phyloP scores from a whole-genome alignment of 208 protist species.

The Vickermania spadyakhi region DNA sequence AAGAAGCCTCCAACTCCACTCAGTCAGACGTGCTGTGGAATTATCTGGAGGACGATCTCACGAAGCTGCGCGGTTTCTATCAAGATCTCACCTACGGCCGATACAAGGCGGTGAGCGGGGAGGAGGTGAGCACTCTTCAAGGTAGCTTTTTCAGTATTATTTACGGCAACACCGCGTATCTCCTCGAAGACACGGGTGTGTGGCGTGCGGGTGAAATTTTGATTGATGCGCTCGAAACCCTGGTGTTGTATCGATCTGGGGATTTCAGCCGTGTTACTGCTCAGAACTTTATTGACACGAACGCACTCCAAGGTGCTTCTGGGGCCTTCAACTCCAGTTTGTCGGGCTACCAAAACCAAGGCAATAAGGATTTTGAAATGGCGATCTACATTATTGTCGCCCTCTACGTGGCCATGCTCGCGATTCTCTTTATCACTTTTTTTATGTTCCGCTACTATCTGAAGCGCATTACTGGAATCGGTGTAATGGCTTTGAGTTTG shows the following conservation, averaged over 20 bases:
- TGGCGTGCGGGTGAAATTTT: slow-evolving; percentile 5
- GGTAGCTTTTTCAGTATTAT: slow-evolving; percentile 4
- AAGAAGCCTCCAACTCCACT: neutral
- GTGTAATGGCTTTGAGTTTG: slow-evolving; percentile 14
- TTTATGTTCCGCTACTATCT: slow-evolving; percentile 13
- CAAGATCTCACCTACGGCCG: slow-evolving; percentile 4
- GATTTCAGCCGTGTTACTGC: neutral
- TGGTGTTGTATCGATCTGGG: slow-evolving; percentile 1
- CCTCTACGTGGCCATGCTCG: neutral
- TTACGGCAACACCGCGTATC: neutral
- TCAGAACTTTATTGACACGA: slow-evolving; percentile 1
- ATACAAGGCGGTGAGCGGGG: slow-evolving; percentile 1
- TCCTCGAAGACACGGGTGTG: slow-evolving; percentile 1
- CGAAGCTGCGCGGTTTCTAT: slow-evolving; percentile 2
- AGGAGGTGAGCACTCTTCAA: slow-evolving; percentile 2
- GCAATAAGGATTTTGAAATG: neutral
- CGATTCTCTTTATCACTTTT: neutral
- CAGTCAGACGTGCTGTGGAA: neutral
- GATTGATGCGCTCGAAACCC: slow-evolving; percentile 8
- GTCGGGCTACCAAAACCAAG: neutral
- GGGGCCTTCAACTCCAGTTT: slow-evolving; percentile 7
- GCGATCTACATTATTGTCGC: neutral
- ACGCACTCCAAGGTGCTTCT: slow-evolving; percentile 3
- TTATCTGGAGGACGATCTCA: slow-evolving; percentile 4
- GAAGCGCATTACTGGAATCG: slow-evolving; percentile 7